phyloP scores from a whole-genome alignment of 768 basidiomycete genomes.

The Butyriboletus loyo region DNA sequence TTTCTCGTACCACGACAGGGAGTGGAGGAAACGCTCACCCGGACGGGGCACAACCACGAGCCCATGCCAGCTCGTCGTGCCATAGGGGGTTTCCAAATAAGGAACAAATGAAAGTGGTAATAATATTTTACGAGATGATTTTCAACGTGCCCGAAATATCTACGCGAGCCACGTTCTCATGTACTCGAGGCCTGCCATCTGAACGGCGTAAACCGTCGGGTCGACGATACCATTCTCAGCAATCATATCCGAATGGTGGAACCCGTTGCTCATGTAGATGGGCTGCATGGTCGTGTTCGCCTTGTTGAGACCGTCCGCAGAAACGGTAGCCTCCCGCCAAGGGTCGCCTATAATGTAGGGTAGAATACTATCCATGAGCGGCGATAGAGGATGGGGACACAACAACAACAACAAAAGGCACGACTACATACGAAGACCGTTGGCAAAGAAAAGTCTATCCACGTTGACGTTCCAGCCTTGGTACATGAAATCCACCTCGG shows the following conservation, averaged over 20 bases:
- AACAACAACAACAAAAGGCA: neutral
- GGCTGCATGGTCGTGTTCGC: slow-evolving; percentile 52
- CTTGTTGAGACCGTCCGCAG: slow-evolving; percentile 47
- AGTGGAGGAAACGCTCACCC: too few species aligned
- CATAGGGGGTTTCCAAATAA: too few species aligned
- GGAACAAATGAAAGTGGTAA: too few species aligned
- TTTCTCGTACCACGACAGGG: too few species aligned
- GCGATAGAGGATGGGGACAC: too few species aligned
- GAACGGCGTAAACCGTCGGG: slow-evolving; percentile 50
- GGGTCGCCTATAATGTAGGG: slow-evolving; percentile 53
- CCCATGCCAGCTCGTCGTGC: too few species aligned
- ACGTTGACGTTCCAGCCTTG: slow-evolving; percentile 60
- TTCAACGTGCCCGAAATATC: neutral
- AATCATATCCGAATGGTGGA: slow-evolving; percentile 64
- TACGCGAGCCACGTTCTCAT: slow-evolving; percentile 56
- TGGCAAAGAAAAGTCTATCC: slow-evolving; percentile 65
- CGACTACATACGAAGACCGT: slow-evolving; percentile 52
- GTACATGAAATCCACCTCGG: slow-evolving; percentile 47
- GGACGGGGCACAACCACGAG: too few species aligned
- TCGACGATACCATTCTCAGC: slow-evolving; percentile 42
- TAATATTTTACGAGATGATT: too few species aligned
- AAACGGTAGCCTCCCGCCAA: slow-evolving; percentile 68
- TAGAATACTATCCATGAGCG: neutral
- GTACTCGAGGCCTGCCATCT: slow-evolving; percentile 46
- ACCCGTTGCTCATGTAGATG: slow-evolving; percentile 57